A percentile compares a stretch with the other conserved stretches of the same genome.
Evolutionary conservation across 202 grass and related monocot genomes (phyloP).

Genomic region (Panicum virgatum): DNA sequence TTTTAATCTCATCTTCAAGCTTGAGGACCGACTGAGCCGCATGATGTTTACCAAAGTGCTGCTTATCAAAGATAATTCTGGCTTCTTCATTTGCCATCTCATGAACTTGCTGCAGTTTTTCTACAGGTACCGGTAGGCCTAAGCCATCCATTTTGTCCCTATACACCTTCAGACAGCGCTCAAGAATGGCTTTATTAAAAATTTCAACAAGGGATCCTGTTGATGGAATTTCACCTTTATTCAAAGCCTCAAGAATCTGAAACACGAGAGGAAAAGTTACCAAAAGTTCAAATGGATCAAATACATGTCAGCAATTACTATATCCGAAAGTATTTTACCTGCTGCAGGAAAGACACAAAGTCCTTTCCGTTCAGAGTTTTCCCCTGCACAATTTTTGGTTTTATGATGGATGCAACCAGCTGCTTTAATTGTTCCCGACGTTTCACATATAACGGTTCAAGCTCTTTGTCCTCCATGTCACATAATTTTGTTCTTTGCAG

Average conservation of each 20-base stretch:
- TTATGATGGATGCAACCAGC: slow-evolving; percentile 76
- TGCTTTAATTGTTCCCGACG: slow-evolving; percentile 87
- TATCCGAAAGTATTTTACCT: slow-evolving; percentile 53
- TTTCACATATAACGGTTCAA: slow-evolving; percentile 73
- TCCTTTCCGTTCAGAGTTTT: slow-evolving; percentile 88
- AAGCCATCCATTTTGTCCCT: slow-evolving; percentile 68
- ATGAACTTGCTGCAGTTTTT: slow-evolving; percentile 75
- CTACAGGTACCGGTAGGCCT: slow-evolving; percentile 68
- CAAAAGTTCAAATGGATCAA: background rate
- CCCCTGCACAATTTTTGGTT: slow-evolving; percentile 87
- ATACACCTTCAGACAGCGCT: slow-evolving; percentile 84
- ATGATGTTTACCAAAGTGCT: slow-evolving; percentile 94
- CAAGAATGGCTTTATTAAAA: slow-evolving; percentile 97
- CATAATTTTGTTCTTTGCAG: slow-evolving; percentile 99
- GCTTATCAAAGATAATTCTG: slow-evolving; percentile 81
- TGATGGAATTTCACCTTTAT: slow-evolving; percentile 98
- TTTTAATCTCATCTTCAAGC: slow-evolving; percentile 86
- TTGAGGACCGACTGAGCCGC: slow-evolving; percentile 63
- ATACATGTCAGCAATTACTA: slow-evolving; percentile 12
- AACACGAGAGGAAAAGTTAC: slow-evolving; percentile 29
- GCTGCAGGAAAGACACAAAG: slow-evolving; percentile 85
- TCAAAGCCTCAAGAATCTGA: slow-evolving; percentile 97
- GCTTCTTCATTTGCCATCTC: slow-evolving; percentile 52
- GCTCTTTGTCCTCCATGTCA: slow-evolving; percentile 84
- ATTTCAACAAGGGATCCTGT: slow-evolving; percentile 93